Evolutionary conservation across 169 alveolate species (phyloP).

Genomic region (Plasmodium blacklocki): DNA sequence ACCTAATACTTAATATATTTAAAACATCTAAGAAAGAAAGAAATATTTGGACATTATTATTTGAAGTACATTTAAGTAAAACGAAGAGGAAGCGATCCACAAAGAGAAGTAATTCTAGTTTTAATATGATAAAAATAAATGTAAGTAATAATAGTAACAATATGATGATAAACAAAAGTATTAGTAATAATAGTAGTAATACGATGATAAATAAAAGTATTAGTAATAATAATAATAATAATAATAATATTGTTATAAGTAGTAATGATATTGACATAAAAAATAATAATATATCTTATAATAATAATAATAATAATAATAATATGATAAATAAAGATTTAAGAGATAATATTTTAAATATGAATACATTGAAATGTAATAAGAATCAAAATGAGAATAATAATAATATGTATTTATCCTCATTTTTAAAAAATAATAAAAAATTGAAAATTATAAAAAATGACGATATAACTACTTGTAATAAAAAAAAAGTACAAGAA

Average conservation of each 20-base stretch:
- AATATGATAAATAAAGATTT: no score
- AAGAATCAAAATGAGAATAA: background rate
- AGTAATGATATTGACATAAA: no score
- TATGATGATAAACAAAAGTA: background rate
- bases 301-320: no score
- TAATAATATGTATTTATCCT: slow-evolving; percentile 8
- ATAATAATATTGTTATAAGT: no score
- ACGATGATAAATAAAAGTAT: no score
- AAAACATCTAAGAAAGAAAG: slow-evolving; percentile 16
- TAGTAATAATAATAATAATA: no score
- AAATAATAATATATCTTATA: no score
- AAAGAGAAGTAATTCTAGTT: background rate
- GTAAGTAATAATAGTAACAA: background rate
- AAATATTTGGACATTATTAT: slow-evolving; percentile 47
- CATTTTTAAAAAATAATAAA: slow-evolving; percentile 26
- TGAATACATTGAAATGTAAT: background rate
- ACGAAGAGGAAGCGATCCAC: slow-evolving; percentile 16
- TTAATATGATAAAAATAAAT: background rate
- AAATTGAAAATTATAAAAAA: slow-evolving; percentile 1
- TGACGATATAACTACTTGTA: background rate
- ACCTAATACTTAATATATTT: slow-evolving; percentile 41
- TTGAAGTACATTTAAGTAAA: slow-evolving; percentile 53
- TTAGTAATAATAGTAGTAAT: no score
- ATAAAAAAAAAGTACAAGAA: slow-evolving; percentile 31
- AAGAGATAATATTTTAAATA: slow-evolving; percentile 1